A percentile compares a stretch with the other conserved stretches of the same genome.
phyloP scores from a whole-genome alignment of 2,329 filamentous ascomycete species.

The Sclerotiophoma versabilis region DNA sequence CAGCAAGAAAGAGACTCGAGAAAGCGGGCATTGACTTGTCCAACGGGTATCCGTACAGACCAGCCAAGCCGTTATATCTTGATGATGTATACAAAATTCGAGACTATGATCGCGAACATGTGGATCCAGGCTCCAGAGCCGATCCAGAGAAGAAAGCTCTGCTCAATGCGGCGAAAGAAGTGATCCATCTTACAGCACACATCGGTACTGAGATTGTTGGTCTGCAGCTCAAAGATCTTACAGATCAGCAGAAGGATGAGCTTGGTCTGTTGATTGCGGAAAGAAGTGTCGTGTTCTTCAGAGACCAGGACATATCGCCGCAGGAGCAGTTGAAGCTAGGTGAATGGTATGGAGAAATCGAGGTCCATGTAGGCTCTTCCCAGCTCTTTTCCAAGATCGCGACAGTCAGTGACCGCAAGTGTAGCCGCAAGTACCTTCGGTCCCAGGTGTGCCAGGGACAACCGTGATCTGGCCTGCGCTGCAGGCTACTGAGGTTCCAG shows the following conservation, averaged over 20 bases:
- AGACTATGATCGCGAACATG: slow-evolving; percentile 49
- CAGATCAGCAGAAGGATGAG: slow-evolving; percentile 58
- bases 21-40: slow-evolving; percentile 75
- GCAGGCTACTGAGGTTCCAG: slow-evolving; percentile 65
- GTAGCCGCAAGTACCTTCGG: slow-evolving; percentile 73
- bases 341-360: slow-evolving; percentile 60
- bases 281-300: slow-evolving; percentile 59
- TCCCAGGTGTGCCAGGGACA: slow-evolving; percentile 69
- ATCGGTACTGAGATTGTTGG: slow-evolving; percentile 48
- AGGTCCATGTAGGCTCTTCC: slow-evolving; percentile 67
- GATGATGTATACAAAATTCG: slow-evolving; percentile 74
- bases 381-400: neutral
- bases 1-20: slow-evolving; percentile 65
- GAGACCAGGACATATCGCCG: slow-evolving; percentile 55
- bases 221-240: slow-evolving; percentile 58
- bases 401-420: neutral
- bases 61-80: slow-evolving; percentile 70
- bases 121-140: slow-evolving; percentile 59
- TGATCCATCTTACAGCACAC: slow-evolving; percentile 46
- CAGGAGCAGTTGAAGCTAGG: slow-evolving; percentile 43
- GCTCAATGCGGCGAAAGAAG: slow-evolving; percentile 51
- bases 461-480: slow-evolving; percentile 75
- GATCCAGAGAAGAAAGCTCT: slow-evolving; percentile 53
- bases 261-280: slow-evolving; percentile 53
- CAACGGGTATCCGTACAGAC: slow-evolving; percentile 74